Evolutionary conservation across 1,284 basidiomycete species (phyloP).

Genomic region (Malassezia sympodialis): DNA sequence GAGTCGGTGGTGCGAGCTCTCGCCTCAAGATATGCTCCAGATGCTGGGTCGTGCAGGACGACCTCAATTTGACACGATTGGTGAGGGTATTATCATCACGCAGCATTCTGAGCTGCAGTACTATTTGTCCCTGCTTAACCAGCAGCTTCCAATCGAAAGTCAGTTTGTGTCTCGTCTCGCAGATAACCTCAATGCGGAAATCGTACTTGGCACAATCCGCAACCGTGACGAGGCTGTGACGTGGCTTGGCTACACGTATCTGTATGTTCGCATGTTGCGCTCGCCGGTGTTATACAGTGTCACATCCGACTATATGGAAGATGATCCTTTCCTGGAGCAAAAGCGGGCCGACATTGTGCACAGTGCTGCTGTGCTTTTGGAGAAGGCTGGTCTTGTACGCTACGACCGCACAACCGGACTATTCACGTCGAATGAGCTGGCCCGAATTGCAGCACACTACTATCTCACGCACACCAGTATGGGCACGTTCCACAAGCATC

Average conservation of each 20-base stretch:
- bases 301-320: slow-evolving; percentile 78
- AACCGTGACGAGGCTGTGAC: slow-evolving; percentile 91
- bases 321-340: slow-evolving; percentile 72
- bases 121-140: slow-evolving; percentile 54
- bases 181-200: slow-evolving; percentile 94
- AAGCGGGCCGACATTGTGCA: slow-evolving; percentile 89
- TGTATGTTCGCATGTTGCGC: slow-evolving; percentile 89
- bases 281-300: slow-evolving; percentile 81
- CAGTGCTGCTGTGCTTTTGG: slow-evolving; percentile 81
- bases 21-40: slow-evolving; percentile 91
- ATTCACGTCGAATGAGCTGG: slow-evolving; percentile 60
- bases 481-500: slow-evolving; percentile 90
- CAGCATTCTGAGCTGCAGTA: slow-evolving; percentile 95
- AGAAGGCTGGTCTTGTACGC: slow-evolving; percentile 86
- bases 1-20: slow-evolving; percentile 91
- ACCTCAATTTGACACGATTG: slow-evolving; percentile 93
- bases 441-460: slow-evolving; percentile 89
- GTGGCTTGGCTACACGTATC: slow-evolving; percentile 56
- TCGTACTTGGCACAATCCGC: slow-evolving; percentile 86
- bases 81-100: slow-evolving; percentile 97
- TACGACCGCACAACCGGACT: slow-evolving; percentile 82
- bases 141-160: slow-evolving; percentile 70
- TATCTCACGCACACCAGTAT: slow-evolving; percentile 94
- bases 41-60: slow-evolving; percentile 98
- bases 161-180: slow-evolving; percentile 87